Percentiles rank a stretch among this genome's conserved stretches.
Conservation (phyloP, 2,329 filamentous ascomycete species). For the Fusarium tricinctum region DNA sequence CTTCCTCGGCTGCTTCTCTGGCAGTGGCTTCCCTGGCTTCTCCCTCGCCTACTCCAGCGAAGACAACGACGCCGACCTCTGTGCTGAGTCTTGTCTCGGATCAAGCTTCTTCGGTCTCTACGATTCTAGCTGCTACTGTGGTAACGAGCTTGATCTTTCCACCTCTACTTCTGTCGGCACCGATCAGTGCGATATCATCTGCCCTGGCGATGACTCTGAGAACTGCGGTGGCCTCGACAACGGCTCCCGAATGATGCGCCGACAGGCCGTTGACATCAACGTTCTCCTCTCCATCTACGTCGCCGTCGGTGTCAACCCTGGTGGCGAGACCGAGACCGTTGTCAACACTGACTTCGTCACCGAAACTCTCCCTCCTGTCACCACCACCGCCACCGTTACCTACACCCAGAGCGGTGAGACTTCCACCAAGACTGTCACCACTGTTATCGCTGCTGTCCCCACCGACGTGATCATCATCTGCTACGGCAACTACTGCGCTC, state of each 20-base stretch:
- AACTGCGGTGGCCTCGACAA: conserved; percentile 47
- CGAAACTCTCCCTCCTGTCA: conserved; percentile 45
- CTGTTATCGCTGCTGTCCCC: conserved; percentile 41
- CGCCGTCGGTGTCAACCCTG: conserved; percentile 21
- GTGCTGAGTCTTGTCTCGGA: conserved; percentile 45
- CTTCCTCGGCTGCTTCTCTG: conserved; percentile 48
- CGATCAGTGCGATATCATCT: conserved; percentile 45
- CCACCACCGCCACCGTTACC: conserved; percentile 46
- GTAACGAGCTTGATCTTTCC: conserved; percentile 28
- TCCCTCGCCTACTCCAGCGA: conserved; percentile 1
- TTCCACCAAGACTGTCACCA: conserved; percentile 44
- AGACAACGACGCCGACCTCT: conserved; percentile 38
- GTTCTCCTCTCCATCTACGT: conserved; percentile 45
- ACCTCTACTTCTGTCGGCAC: conserved; percentile 21
- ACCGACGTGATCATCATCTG: conserved; percentile 46
- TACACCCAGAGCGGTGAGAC: conserved; percentile 46
- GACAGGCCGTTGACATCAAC: conserved; percentile 37
- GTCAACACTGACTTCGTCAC: conserved; percentile 35
- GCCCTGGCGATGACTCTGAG: conserved; percentile 47
- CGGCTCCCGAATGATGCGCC: conserved; percentile 32
- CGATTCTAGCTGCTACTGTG: conserved; percentile 51
- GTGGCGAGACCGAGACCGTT: conserved; percentile 21
- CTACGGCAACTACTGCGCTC: conserved; percentile 50
- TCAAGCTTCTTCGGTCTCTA: conserved; percentile 45
- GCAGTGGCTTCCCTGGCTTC: conserved; percentile 49